Evolutionary conservation across 2,329 filamentous ascomycete genomes (phyloP).

Genomic region (Botrytis paeoniae): DNA sequence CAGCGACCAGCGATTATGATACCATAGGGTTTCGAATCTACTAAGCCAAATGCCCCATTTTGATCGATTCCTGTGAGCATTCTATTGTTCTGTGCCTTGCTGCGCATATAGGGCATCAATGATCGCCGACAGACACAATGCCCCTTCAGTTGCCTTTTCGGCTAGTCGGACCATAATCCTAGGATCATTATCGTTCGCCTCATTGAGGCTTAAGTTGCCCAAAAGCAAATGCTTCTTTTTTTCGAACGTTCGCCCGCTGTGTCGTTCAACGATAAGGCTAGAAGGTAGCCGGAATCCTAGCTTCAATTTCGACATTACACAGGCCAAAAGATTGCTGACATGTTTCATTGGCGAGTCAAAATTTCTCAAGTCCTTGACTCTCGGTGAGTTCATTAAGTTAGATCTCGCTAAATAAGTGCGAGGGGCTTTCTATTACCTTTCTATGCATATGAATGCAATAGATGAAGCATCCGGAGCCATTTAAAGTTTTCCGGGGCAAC

Average conservation of each 20-base stretch:
- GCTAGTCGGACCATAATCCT: slow-evolving; percentile 7
- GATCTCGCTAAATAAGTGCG: not conserved
- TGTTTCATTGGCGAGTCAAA: not conserved
- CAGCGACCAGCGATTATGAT: not conserved
- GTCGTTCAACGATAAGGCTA: slow-evolving; percentile 8
- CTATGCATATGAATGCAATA: slow-evolving; percentile 7
- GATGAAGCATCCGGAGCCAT: not conserved
- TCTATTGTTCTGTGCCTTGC: slow-evolving; percentile 11
- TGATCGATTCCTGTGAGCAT: not conserved
- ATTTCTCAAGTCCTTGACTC: no score
- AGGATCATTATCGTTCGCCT: slow-evolving; percentile 15
- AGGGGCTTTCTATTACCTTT: slow-evolving; percentile 7
- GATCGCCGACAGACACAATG: not conserved
- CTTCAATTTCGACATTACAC: slow-evolving; percentile 1
- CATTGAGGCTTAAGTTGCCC: slow-evolving; percentile 18
- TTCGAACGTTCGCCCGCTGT: not conserved
- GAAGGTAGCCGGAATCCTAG: slow-evolving; percentile 1
- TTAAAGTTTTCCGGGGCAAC: slow-evolving; percentile 10
- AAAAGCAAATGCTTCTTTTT: not conserved
- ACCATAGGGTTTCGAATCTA: not conserved
- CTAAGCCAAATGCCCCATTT: not conserved
- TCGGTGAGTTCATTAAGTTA: slow-evolving; percentile 20
- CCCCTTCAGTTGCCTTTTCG: slow-evolving; percentile 12
- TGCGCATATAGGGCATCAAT: slow-evolving; percentile 13
- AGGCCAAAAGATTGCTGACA: slow-evolving; percentile 11